phyloP scores from a whole-genome alignment of 2,329 filamentous ascomycete species.

The Fusarium nematophilum region DNA sequence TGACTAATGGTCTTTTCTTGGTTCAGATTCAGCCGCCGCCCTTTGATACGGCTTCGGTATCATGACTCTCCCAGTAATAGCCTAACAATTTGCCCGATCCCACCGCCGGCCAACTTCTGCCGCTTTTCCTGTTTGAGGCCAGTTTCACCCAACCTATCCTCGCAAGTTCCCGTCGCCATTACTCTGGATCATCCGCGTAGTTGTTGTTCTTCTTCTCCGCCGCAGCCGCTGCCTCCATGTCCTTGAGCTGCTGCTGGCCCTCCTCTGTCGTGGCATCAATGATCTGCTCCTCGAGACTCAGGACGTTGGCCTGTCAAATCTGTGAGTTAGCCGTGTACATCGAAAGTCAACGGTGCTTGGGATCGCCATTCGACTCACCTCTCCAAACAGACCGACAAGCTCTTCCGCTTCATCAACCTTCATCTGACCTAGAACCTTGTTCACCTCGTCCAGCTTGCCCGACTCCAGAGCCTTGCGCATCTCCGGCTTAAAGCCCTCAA shows the following conservation, averaged over 20 bases:
- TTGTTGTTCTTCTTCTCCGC: conserved; percentile 44
- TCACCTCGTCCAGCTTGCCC: conserved; percentile 78
- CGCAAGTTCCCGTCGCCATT: conserved; percentile 17
- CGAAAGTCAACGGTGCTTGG: neutral
- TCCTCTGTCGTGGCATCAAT: conserved; percentile 95
- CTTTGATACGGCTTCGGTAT: neutral
- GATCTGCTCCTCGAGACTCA: conserved; percentile 91
- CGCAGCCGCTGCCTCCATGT: conserved; percentile 70
- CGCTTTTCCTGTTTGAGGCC: neutral
- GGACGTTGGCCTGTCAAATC: conserved; percentile 74
- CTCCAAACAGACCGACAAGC: conserved; percentile 80
- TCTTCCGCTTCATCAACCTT: conserved; percentile 88
- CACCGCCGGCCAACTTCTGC: neutral
- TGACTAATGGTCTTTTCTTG: neutral
- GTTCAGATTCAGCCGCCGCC: neutral
- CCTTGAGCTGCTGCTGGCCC: conserved; percentile 80
- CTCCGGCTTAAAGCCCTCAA: conserved; percentile 84
- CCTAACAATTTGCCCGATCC: neutral
- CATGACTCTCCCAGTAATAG: neutral
- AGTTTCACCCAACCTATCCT: conserved; percentile 3
- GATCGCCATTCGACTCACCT: conserved; percentile 59
- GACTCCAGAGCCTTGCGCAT: conserved; percentile 85
- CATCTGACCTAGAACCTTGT: conserved; percentile 81
- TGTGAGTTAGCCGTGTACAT: conserved; percentile 39
- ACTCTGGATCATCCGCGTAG: conserved; percentile 54